A percentile compares a stretch with the other conserved stretches of the same genome.
Conservation (phyloP, 1,139 yeast genomes). For the Yamadazyma dushanensis region DNA sequence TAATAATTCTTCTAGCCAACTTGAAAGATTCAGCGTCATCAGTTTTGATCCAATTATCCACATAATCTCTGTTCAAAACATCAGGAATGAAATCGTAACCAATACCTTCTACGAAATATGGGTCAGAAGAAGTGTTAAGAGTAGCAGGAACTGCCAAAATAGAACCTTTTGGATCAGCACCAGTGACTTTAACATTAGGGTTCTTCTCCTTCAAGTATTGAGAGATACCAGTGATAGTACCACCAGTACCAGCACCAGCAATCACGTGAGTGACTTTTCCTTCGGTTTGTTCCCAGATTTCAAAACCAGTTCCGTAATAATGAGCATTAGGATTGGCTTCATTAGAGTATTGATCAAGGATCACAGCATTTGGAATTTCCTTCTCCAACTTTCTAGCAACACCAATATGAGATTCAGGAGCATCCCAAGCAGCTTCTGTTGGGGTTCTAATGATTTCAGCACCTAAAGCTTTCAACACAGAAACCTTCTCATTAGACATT, state of each 20-base stretch:
- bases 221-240: constrained; percentile 78
- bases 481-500: constrained; percentile 89
- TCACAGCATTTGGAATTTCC: constrained; percentile 84
- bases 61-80: constrained; percentile 64
- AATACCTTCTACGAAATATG: constrained; percentile 86
- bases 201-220: constrained; percentile 74
- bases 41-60: constrained; percentile 85
- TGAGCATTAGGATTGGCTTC: constrained; percentile 82
- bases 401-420: constrained; percentile 90
- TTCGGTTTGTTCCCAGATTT: constrained; percentile 79
- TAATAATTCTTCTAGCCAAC: constrained; percentile 78
- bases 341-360: constrained; percentile 82
- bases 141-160: constrained; percentile 79
- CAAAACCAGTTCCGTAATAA: constrained; percentile 81
- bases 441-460: constrained; percentile 93
- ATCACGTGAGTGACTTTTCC: constrained; percentile 75
- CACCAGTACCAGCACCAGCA: constrained; percentile 94
- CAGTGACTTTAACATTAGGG: constrained; percentile 61
- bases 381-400: constrained; percentile 79
- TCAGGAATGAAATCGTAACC: constrained; percentile 90
- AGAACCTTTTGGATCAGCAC: constrained; percentile 88
- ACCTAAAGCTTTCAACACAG: constrained; percentile 85
- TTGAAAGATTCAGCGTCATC: constrained; percentile 81
- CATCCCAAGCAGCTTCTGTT: constrained; percentile 91
- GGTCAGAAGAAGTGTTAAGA: constrained; percentile 59